These are phyloP conservation scores for Tricholomella constricta DNA, from an alignment of 768 basidiomycete genomes.

Conservation along the genomic window DNA sequence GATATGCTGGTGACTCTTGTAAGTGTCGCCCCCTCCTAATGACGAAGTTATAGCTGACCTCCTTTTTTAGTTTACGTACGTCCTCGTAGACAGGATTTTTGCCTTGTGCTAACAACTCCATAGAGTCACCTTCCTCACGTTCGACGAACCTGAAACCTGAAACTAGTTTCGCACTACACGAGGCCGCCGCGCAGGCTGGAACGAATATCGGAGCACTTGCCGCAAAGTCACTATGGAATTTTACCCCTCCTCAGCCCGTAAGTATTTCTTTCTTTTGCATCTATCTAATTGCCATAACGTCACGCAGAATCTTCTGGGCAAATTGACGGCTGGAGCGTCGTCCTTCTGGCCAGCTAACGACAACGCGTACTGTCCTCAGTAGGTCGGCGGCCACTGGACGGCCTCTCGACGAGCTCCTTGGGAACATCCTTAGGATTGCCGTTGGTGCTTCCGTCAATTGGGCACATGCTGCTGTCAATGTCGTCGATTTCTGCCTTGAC, in stretches of 20 bases:
- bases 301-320: conserved; percentile 6
- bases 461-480: conserved; percentile 47
- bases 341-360: conserved; percentile 13
- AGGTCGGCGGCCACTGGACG: conserved; percentile 37
- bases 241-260: conserved; percentile 28
- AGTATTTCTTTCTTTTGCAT: conserved; percentile 3
- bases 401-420: conserved; percentile 42
- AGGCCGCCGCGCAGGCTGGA: conserved; percentile 28
- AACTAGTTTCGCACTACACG: conserved; percentile 31
- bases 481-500: conserved; percentile 56
- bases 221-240: conserved; percentile 29
- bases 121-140: conserved; percentile 27
- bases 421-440: conserved; percentile 47
- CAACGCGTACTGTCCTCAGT: conserved; percentile 38
- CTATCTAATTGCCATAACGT: not conserved
- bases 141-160: conserved; percentile 34
- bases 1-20: conserved; percentile 42
- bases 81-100: not conserved
- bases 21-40: conserved; percentile 9
- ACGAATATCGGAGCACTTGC: conserved; percentile 30
- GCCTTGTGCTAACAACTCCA: not conserved
- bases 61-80: conserved; percentile 12
- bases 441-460: conserved; percentile 48
- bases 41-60: too few species aligned
- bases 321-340: not conserved